Conservation (phyloP, 495 filamentous ascomycete species). For the Symbiotaphrina buchneri region DNA sequence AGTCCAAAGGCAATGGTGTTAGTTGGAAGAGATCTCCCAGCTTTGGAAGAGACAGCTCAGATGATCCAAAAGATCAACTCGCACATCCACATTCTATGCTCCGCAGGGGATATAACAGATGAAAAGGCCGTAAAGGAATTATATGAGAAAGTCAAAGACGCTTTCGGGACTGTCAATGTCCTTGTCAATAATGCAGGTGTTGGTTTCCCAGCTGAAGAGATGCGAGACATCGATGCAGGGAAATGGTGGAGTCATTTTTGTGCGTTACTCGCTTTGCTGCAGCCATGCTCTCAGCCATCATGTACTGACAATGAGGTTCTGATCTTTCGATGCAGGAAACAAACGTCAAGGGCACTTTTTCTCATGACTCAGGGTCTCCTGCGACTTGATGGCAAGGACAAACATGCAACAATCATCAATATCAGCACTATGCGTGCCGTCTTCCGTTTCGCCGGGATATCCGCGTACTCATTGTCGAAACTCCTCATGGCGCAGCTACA, state of each 20-base stretch:
- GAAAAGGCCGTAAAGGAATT: slow-evolving; percentile 4
- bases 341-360: slow-evolving; percentile 7
- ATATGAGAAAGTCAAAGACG: slow-evolving; percentile 5
- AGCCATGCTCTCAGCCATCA: neutral
- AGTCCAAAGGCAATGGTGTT: slow-evolving; percentile 1
- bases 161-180: slow-evolving; percentile 6
- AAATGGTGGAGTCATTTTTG: slow-evolving; percentile 8
- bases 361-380: slow-evolving; percentile 6
- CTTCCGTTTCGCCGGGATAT: neutral
- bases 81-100: slow-evolving; percentile 4
- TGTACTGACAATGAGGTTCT: neutral
- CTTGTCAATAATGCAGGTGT: slow-evolving; percentile 8
- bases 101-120: slow-evolving; percentile 3
- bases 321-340: slow-evolving; percentile 4
- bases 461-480: slow-evolving; percentile 1
- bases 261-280: slow-evolving; percentile 1
- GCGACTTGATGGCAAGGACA: slow-evolving; percentile 1
- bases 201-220: neutral
- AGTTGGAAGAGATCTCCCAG: neutral
- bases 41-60: neutral
- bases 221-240: slow-evolving; percentile 3
- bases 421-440: slow-evolving; percentile 5
- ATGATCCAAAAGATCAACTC: slow-evolving; percentile 3
- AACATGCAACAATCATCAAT: slow-evolving; percentile 6
- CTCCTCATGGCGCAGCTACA: slow-evolving; percentile 1